Base-by-base conservation (phyloP, 139 green algal species). In the Micromonas commoda region DNA sequence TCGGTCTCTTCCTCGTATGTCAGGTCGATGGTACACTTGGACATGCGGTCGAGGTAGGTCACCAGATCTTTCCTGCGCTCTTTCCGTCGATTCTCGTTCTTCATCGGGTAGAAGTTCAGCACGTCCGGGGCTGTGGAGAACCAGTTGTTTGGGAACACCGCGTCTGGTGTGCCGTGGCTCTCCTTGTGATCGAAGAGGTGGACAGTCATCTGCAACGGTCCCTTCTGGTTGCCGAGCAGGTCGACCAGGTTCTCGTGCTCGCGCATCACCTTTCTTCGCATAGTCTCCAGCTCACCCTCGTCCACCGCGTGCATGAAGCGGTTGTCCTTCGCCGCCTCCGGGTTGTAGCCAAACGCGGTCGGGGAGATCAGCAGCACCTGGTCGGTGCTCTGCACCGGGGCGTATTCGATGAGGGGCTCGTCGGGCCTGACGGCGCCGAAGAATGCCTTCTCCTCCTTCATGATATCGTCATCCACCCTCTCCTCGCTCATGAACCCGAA, bases 101-200 rank as follows among this genome's bases (percentile, higher is more conserved):
- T 97, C 90, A 97, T 94, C 64, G 93, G 92, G 85, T 97, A 97
- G 39, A 93, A 85, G 45, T 95, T 93, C 24, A 97, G 82, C 0
- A 90, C 96, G 74, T 38, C 79, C 20, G 82, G 64, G 77, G 92
- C 89, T 0, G 89, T 92, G 73, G 65, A 84, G 76, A 93, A 96
- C 93, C 94, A 98, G 91, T 98, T 98, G 90, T 98, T 98, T 71
- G 94, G 94, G 85, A 98, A 98, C 61, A 91, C 87, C 0, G 94
- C 91, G 77, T 98, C 94, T 5, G 94, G 94, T 0, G 94, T 97
- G 78, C 89, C 90, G 79, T 97, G 92, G 23, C 70, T 29, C 52
- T 89, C 71, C 67, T 64, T 83, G 83, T 97, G 92, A 79, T 92
- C 81, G 54, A 91, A 93, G 63, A 96, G 31, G 4, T 77, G 2